These are phyloP conservation scores for Rhodocollybia butyracea DNA, from an alignment of 768 basidiomycete genomes.

Conservation along the genomic window DNA sequence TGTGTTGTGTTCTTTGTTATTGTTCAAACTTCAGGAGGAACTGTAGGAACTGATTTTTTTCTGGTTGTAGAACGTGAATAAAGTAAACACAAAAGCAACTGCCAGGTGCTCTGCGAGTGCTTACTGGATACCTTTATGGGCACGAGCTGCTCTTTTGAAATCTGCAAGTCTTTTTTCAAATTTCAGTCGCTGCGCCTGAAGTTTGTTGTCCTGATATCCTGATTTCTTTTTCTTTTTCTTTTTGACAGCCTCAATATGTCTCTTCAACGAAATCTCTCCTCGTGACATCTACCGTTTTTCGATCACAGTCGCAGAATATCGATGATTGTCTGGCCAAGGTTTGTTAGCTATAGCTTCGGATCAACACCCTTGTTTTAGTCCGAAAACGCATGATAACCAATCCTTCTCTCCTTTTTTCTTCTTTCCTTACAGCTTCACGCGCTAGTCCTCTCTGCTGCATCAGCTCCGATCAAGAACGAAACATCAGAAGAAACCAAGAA, in stretches of 20 bases:
- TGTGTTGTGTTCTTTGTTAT: too few relatives aligned
- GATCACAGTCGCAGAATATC: conserved; percentile 78
- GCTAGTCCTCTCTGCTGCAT: conserved; percentile 46
- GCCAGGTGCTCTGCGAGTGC: conserved; percentile 55
- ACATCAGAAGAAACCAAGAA: conserved; percentile 54
- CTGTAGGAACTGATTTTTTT: conserved; percentile 3
- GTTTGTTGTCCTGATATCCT: neutral
- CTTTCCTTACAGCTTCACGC: conserved; percentile 48
- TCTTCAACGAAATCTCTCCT: conserved; percentile 67
- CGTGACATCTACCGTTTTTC: conserved; percentile 63
- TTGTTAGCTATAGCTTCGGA: conserved; percentile 7
- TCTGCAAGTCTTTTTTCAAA: conserved; percentile 39
- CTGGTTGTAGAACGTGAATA: conserved; percentile 73
- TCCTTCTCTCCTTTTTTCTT: too few relatives aligned
- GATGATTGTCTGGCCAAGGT: conserved; percentile 73
- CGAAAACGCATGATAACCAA: too few relatives aligned
- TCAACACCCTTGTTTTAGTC: neutral
- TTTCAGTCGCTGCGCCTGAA: neutral
- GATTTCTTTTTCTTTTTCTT: neutral
- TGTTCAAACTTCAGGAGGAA: neutral
- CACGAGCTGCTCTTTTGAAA: conserved; percentile 39
- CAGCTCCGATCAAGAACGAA: conserved; percentile 44
- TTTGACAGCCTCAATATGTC: conserved; percentile 56
- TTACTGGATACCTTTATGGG: conserved; percentile 72
- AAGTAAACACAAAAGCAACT: conserved; percentile 82